These are phyloP conservation scores for Calonectria leucothoes DNA, from an alignment of 2,329 filamentous ascomycete genomes.

Conservation along the genomic window DNA sequence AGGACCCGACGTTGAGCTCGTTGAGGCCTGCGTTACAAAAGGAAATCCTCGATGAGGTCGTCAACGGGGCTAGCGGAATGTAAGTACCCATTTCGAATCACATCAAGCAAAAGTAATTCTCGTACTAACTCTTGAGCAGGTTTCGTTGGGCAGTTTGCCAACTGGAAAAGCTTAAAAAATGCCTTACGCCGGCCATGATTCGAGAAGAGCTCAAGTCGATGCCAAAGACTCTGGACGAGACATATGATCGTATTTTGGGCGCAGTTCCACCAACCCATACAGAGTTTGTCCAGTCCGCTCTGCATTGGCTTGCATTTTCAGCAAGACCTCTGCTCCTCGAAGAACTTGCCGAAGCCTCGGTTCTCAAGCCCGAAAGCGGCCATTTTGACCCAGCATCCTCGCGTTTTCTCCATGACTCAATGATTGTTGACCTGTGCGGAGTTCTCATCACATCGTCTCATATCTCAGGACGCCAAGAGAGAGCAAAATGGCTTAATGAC, in stretches of 20 bases:
- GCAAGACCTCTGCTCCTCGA: not conserved
- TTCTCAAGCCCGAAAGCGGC: not conserved
- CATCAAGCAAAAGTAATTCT: not conserved
- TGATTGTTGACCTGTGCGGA: not conserved
- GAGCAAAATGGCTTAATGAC: not conserved
- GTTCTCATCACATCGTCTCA: not conserved
- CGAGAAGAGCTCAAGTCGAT: not conserved
- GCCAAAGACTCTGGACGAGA: not conserved
- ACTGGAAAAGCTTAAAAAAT: not conserved
- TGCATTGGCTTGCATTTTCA: conserved; percentile 2
- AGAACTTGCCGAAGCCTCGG: not conserved
- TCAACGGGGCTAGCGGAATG: not conserved
- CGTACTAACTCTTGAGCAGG: not conserved
- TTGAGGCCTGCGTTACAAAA: not conserved
- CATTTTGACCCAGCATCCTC: not conserved
- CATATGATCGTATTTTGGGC: not conserved
- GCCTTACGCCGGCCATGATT: not conserved
- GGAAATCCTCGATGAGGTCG: not conserved
- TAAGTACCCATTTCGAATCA: not conserved
- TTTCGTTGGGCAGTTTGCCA: conserved; percentile 11
- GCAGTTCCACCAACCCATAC: not conserved
- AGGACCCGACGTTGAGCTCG: not conserved
- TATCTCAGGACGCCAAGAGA: not conserved
- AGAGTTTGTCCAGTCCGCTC: not conserved
- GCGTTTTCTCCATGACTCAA: not conserved